Evolutionary conservation across 176 grass and related monocot species (phyloP), one percentile per base, ranked within the genome.

Genomic region (Elymus sibiricus): DNA sequence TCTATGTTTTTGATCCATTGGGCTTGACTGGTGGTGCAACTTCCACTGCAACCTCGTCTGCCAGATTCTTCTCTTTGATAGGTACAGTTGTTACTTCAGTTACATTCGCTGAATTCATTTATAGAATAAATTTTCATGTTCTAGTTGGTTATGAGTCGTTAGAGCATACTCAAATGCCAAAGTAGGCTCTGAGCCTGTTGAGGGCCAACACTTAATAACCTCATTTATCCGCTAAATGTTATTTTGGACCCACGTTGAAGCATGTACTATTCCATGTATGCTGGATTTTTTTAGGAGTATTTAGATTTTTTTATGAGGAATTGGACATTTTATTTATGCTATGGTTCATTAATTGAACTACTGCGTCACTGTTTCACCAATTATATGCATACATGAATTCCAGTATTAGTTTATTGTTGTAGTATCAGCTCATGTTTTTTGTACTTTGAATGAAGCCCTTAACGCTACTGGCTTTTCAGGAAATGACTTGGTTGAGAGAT

Each of bases 1-100:
- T 98, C 89, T 98, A 95, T 16, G 73, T 95, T 70, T 98, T 98
- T 76, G 93, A 98, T 91, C 95, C 93, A 25, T 85, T 98, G 94
- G 95, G 95, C 62, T 90, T 98, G 85, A 90, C 90, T 86, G 79
- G 80, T 83, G 83, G 80, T 90, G 74, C 80, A 29, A 86, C 85
- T 72, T 89, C 91, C 43, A 70, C 65, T 91, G 70, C 90, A 78
- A 87, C 80, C 3, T 87, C 93, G 64, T 92, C 89, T 44, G 93
- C 93, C 60, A 94, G 83, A 92, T 90, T 94, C 80, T 98, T 95
- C 84, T 98, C 95, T 89, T 88, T 98, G 68, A 86, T 79, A 95
- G 95, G 95, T 98, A 53, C 14, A 64, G 60, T 47, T 70, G 10
- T 43, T 83, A 72, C 37, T 67, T 67, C 28, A 76, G 15, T 76